Evolutionary conservation across 345 rosid genomes (phyloP).

Genomic region (Hibiscus trionum): DNA sequence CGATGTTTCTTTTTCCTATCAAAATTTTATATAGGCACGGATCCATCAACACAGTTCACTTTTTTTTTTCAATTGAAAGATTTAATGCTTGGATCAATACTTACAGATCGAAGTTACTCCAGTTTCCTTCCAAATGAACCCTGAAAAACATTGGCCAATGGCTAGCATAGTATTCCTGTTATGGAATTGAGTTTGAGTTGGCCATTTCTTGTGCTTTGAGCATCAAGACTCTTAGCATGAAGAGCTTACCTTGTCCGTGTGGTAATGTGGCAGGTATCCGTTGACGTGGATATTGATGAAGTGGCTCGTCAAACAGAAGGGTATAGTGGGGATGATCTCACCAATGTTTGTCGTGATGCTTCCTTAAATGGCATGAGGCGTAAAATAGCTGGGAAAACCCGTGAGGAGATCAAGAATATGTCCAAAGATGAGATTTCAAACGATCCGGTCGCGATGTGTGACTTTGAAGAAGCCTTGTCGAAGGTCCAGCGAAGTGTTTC

Average conservation of each 20-base stretch:
- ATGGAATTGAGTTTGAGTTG: background rate
- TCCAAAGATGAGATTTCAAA: conserved; percentile 94
- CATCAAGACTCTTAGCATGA: background rate
- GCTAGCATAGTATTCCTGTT: background rate
- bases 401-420: conserved; percentile 99
- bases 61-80: background rate
- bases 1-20: background rate
- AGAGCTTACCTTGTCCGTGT: background rate
- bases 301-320: conserved; percentile 91
- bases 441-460: conserved; percentile 98
- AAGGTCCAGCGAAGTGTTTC: conserved; percentile 97
- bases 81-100: background rate
- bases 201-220: background rate
- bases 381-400: conserved; percentile 95
- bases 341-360: conserved; percentile 96
- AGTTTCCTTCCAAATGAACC: background rate
- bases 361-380: conserved; percentile 99
- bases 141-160: background rate
- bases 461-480: conserved; percentile 85
- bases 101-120: no score
- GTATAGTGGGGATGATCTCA: conserved; percentile 98
- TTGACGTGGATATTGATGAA: conserved; percentile 83
- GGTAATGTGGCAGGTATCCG: conserved; percentile 50
- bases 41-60: background rate
- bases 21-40: background rate